Base-by-base conservation (phyloP, 208 protist genomes). In the Trypanosoma congolense region DNA sequence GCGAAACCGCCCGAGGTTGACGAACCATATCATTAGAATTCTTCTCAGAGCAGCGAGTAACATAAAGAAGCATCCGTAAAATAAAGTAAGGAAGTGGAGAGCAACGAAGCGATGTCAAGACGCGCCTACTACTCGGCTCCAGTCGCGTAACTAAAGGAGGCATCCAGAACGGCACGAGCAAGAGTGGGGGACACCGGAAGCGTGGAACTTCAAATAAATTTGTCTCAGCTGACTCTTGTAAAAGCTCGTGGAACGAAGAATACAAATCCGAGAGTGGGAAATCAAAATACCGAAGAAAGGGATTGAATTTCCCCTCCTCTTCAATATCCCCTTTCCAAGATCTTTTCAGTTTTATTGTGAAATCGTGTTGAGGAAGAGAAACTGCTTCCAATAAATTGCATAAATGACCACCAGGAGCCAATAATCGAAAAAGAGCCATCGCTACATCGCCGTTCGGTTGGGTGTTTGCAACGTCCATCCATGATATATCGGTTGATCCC, bases 151-250 rank as follows among this genome's bases (percentile, higher is more conserved):
- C 64, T 10, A 93, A 50, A 2, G 86, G 86, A 12, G 86, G 86
- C 31, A 73, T 53, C 86, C 86, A 93, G 73, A 90, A 90, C 1
- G 86, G 86, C 30, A 93, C 56, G 21, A 93, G 53, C 21, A 90
- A 48, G 5, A 84, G 38, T 18, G 81, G 65, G 4, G 77, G 81
- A 19, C 74, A 81, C 4, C 60, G 56, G 14, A 70, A 67, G 9
- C 81, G 59, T 38, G 77, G 51, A 42, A 88, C 61, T 14, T 26
- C 43, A 68, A 81, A 81, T 47, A 82, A 61, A 69, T 86, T 78
- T 4, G 64, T 35, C 4, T 83, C 70, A 0, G 56, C 49, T 5
- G 74, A 29, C 48, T 93, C 85, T 6, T 55, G 40, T 47, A 93
- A 61, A 38, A 93, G 62, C 49, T 77, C 65, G 49, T 77, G 80